Conservation (phyloP, 805 yeast genomes). For the Candida coquimbonensis region DNA sequence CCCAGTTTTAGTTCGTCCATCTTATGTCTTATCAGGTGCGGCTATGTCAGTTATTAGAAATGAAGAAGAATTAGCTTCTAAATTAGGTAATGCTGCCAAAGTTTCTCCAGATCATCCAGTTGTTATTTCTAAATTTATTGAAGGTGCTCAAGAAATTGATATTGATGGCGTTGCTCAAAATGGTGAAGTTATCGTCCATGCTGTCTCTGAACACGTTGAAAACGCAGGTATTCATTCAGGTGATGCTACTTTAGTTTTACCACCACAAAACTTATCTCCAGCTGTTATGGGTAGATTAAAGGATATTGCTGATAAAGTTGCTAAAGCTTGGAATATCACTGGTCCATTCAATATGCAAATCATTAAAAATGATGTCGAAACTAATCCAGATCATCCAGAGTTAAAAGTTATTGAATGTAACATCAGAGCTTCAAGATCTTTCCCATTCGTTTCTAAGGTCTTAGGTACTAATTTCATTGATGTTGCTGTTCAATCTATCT, state of each 20-base stretch:
- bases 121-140: constrained; percentile 91
- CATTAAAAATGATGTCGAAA: constrained; percentile 65
- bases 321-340: constrained; percentile 87
- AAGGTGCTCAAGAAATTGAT: constrained; percentile 95
- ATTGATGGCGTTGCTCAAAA: constrained; percentile 92
- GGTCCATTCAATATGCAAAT: constrained; percentile 99
- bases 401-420: constrained; percentile 98
- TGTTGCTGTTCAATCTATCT: constrained; percentile 83
- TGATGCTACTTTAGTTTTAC: constrained; percentile 92
- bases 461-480: constrained; percentile 92
- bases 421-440: constrained; percentile 96
- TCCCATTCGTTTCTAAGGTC: constrained; percentile 98
- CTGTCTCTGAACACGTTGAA: constrained; percentile 95
- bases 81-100: constrained; percentile 81
- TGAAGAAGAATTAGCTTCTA: constrained; percentile 71
- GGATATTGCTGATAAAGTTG: constrained; percentile 89
- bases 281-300: constrained; percentile 65
- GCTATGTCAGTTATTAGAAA: constrained; percentile 92
- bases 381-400: constrained; percentile 49
- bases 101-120: constrained; percentile 97
- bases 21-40: constrained; percentile 95
- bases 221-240: constrained; percentile 99
- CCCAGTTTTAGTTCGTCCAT: constrained; percentile 97
- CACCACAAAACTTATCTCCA: constrained; percentile 76
- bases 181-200: constrained; percentile 88